phyloP scores from a whole-genome alignment of 306 rosid genomes.

The Inga leiocalycina region DNA sequence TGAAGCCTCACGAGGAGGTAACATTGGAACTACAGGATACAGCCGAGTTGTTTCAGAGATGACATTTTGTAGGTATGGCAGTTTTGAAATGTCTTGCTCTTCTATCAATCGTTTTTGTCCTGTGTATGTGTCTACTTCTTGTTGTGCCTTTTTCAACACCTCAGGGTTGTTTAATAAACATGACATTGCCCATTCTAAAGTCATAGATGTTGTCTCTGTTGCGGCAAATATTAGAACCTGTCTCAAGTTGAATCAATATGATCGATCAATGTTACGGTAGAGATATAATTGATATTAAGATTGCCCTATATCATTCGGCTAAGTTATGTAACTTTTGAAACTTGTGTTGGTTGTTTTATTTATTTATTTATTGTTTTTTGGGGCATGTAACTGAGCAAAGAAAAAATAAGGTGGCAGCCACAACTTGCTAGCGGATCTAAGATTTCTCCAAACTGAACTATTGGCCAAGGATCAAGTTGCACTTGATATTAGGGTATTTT shows the following conservation, averaged over 20 bases:
- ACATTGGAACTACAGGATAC: constrained; percentile 42
- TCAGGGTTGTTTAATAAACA: constrained; percentile 49
- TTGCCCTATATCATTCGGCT: too few species aligned
- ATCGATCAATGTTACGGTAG: too few species aligned
- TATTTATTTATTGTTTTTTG: too few species aligned
- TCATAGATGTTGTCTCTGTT: constrained; percentile 45
- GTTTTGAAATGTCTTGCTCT: constrained; percentile 43
- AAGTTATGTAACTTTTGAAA: too few species aligned
- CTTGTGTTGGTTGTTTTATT: too few species aligned
- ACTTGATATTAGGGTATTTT: too few species aligned
- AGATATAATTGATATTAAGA: too few species aligned
- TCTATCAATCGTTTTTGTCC: constrained; percentile 43
- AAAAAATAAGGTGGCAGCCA: too few species aligned
- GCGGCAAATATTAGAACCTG: constrained; percentile 50
- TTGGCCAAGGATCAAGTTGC: too few species aligned
- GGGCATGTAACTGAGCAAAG: too few species aligned
- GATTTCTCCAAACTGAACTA: too few species aligned
- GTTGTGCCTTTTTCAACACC: constrained; percentile 38
- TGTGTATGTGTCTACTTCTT: constrained; percentile 39
- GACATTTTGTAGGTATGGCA: constrained; percentile 46
- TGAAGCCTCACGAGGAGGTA: constrained; percentile 49
- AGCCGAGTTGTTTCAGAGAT: constrained; percentile 54
- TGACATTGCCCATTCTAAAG: constrained; percentile 64
- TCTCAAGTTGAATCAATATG: background rate
- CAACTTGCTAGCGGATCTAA: too few species aligned